Conservation (phyloP, 2,329 filamentous ascomycete genomes). For the Penicillium sp. region DNA sequence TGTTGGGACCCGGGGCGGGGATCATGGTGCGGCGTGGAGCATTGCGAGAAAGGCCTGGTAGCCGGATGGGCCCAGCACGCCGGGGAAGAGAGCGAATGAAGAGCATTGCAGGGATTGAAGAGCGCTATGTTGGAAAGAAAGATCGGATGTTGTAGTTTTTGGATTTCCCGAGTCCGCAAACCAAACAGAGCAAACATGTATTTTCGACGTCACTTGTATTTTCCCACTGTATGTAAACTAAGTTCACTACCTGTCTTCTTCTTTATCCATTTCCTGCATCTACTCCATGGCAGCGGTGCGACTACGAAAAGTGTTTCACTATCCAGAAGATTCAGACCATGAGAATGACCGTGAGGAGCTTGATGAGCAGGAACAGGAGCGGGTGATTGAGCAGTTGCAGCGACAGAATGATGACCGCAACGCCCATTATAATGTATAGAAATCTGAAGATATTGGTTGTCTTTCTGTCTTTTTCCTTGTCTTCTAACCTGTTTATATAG, state of each 20-base stretch:
- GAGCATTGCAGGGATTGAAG: conserved; percentile 10
- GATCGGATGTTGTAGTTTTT: conserved; percentile 5
- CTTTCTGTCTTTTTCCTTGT: neutral
- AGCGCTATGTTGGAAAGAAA: neutral
- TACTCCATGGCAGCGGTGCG: conserved; percentile 55
- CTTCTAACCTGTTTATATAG: conserved; percentile 14
- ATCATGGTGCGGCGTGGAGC: conserved; percentile 46
- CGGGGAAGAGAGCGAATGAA: conserved; percentile 13
- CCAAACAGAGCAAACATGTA: conserved; percentile 30
- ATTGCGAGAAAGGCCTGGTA: conserved; percentile 8
- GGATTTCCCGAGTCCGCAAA: conserved; percentile 6
- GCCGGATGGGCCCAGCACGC: conserved; percentile 14
- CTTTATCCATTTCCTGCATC: conserved; percentile 1
- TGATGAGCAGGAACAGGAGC: conserved; percentile 66
- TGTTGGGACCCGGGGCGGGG: conserved; percentile 51
- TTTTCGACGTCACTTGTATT: conserved; percentile 4
- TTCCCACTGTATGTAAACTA: neutral
- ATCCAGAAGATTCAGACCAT: conserved; percentile 61
- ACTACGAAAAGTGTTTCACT: conserved; percentile 74
- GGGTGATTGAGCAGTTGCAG: conserved; percentile 38
- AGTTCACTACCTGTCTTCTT: neutral
- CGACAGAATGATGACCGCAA: conserved; percentile 40
- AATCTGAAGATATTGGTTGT: neutral
- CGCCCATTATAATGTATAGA: conserved; percentile 39
- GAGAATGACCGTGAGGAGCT: conserved; percentile 61